phyloP scores from a whole-genome alignment of 139 green algal species.

The Desmodesmus armatus region DNA sequence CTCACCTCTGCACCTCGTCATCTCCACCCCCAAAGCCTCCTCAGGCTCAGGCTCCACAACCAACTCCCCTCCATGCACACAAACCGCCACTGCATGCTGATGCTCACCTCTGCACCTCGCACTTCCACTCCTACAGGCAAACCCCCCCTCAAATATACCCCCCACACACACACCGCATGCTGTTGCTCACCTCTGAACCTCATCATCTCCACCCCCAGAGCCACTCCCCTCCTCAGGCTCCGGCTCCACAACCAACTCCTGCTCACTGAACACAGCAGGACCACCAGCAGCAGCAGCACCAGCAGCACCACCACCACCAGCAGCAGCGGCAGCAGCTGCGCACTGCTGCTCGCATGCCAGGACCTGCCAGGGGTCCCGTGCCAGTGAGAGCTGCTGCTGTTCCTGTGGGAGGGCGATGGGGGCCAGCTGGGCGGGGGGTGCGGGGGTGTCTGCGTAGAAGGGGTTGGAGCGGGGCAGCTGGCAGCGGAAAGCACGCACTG shows the following conservation, averaged over 20 bases:
- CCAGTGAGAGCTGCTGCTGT: constrained; percentile 34
- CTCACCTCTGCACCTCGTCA: no score
- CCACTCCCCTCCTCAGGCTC: constrained; percentile 65
- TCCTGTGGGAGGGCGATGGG: constrained; percentile 50
- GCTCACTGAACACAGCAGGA: constrained; percentile 64
- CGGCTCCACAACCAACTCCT: constrained; percentile 82
- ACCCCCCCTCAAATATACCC: not conserved
- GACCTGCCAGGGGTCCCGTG: constrained; percentile 61
- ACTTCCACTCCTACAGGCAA: constrained; percentile 3
- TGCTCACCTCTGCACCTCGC: not conserved
- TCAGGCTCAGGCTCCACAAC: no score
- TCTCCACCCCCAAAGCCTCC: no score
- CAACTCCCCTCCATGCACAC: not conserved
- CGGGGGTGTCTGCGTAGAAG: constrained; percentile 78
- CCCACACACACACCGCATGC: not conserved
- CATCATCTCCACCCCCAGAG: constrained; percentile 4
- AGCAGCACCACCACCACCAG: not conserved
- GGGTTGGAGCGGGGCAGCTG: constrained; percentile 82
- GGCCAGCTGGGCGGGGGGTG: constrained; percentile 48
- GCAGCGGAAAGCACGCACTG: constrained; percentile 81
- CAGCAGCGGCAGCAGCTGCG: no score
- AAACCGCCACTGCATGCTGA: not conserved
- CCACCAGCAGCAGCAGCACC: constrained; percentile 24
- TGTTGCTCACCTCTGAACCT: constrained; percentile 52
- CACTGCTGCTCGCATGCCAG: constrained; percentile 23